Conservation (phyloP, 1,284 basidiomycete genomes). For the Heterobasidion annosum region DNA sequence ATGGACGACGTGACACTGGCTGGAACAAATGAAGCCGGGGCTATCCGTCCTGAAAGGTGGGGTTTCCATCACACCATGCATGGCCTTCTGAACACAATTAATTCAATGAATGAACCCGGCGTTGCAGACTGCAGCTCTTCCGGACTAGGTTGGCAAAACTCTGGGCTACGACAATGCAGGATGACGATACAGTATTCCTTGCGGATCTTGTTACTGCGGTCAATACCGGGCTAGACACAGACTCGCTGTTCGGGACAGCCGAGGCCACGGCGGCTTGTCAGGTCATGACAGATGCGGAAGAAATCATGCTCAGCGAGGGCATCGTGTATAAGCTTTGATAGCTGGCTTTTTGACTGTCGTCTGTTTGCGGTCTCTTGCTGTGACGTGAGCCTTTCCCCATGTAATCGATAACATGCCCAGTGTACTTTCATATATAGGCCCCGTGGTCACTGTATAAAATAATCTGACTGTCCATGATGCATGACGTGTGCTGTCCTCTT, state of each 20-base stretch:
- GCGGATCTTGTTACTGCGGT: constrained; percentile 65
- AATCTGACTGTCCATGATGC: no score
- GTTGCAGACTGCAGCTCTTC: constrained; percentile 65
- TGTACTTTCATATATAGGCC: no score
- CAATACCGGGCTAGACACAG: constrained; percentile 69
- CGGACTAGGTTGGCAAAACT: constrained; percentile 63
- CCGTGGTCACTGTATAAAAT: no score
- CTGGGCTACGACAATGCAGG: constrained; percentile 60
- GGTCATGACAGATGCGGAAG: constrained; percentile 76
- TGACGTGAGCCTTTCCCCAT: no score
- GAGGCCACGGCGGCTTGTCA: constrained; percentile 75
- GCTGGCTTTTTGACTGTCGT: background rate
- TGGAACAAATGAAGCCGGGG: constrained; percentile 24
- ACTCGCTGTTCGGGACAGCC: constrained; percentile 66
- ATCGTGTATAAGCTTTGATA: constrained; percentile 66
- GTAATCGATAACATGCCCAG: no score
- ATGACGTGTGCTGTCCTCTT: no score
- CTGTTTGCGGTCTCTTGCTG: background rate
- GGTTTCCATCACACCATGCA: constrained; percentile 10
- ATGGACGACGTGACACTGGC: constrained; percentile 45
- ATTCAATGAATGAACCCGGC: constrained; percentile 5
- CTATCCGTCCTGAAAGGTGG: constrained; percentile 49
- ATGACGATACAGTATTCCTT: constrained; percentile 71
- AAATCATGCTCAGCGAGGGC: constrained; percentile 83
- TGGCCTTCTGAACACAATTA: background rate